Evolutionary conservation across 129 eudicot genomes (phyloP).

Genomic region (Ambrosia trifida): DNA sequence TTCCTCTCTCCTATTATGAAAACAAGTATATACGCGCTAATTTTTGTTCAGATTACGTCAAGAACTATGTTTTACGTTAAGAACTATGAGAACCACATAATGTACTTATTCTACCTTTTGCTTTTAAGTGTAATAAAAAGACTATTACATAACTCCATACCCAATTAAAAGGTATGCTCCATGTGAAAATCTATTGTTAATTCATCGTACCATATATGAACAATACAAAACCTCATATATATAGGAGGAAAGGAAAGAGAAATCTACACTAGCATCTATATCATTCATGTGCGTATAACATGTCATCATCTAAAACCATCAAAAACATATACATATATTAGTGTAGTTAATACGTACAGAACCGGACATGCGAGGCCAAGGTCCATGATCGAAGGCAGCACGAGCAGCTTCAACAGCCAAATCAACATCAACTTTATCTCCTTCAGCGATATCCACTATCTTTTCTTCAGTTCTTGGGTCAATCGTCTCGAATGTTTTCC

Average conservation of each 20-base stretch:
- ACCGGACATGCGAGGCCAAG: conserved; percentile 93
- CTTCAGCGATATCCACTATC: conserved; percentile 64
- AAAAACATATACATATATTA: too few relatives aligned
- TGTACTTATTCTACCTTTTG: too few relatives aligned
- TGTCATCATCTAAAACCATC: neutral
- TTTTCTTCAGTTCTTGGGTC: conserved; percentile 84
- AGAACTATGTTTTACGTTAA: too few relatives aligned
- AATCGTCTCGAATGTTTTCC: conserved; percentile 72
- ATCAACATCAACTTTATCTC: conserved; percentile 75
- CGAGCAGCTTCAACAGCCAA: conserved; percentile 94
- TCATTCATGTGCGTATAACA: neutral
- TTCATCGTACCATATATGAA: too few relatives aligned
- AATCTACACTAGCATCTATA: neutral
- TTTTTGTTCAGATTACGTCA: too few relatives aligned
- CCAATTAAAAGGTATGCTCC: too few relatives aligned
- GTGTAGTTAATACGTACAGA: conserved; percentile 20
- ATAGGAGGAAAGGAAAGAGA: too few relatives aligned
- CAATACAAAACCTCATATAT: too few relatives aligned
- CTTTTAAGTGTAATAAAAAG: too few relatives aligned
- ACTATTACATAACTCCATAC: too few relatives aligned
- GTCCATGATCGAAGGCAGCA: conserved; percentile 82
- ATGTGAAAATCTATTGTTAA: too few relatives aligned
- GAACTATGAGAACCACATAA: too few relatives aligned
- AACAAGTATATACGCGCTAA: neutral
- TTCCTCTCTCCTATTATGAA: conserved; percentile 59